A percentile compares a stretch with the other conserved stretches of the same genome.
Evolutionary conservation across 306 rosid species (phyloP).

Genomic region (Benincasa hispida): DNA sequence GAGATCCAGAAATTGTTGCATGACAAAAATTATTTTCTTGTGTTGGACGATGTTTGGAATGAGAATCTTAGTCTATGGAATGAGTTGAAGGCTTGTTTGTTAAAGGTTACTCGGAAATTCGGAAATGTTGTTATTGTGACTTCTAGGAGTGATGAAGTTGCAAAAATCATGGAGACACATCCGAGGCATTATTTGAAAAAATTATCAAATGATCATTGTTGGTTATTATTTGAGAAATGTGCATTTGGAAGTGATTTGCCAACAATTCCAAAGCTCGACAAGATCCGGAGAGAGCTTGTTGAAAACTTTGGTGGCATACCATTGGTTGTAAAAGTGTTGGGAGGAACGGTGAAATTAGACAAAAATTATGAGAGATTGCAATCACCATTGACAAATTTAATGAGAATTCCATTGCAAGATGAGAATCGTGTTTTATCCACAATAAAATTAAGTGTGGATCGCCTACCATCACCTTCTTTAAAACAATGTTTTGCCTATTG

Average conservation of each 20-base stretch:
- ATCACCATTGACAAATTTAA: not conserved
- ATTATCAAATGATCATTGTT: slow-evolving; percentile 2
- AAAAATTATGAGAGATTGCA: not conserved
- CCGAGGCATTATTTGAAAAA: not conserved
- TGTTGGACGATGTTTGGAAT: slow-evolving; percentile 20
- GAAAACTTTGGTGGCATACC: slow-evolving; percentile 10
- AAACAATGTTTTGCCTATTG: slow-evolving; percentile 16
- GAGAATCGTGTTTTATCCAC: not conserved
- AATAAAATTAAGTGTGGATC: slow-evolving; percentile 2
- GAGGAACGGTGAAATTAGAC: slow-evolving; percentile 2
- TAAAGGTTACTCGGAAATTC: not conserved
- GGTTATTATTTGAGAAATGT: not conserved
- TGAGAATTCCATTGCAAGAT: too few species aligned
- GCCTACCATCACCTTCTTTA: not conserved
- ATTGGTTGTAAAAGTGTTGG: slow-evolving; percentile 11
- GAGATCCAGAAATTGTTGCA: not conserved
- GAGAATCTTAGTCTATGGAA: not conserved
- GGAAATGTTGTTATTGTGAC: not conserved
- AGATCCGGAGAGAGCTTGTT: not conserved
- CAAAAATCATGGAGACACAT: not conserved
- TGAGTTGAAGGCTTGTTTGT: not conserved
- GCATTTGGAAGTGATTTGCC: not conserved
- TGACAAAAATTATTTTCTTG: slow-evolving; percentile 1
- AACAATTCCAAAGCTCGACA: not conserved
- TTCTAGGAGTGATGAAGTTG: slow-evolving; percentile 10